Evolutionary conservation across 106 monocot species (phyloP), one percentile per base, ranked within the genome.

Genomic region (Allium cepa): DNA sequence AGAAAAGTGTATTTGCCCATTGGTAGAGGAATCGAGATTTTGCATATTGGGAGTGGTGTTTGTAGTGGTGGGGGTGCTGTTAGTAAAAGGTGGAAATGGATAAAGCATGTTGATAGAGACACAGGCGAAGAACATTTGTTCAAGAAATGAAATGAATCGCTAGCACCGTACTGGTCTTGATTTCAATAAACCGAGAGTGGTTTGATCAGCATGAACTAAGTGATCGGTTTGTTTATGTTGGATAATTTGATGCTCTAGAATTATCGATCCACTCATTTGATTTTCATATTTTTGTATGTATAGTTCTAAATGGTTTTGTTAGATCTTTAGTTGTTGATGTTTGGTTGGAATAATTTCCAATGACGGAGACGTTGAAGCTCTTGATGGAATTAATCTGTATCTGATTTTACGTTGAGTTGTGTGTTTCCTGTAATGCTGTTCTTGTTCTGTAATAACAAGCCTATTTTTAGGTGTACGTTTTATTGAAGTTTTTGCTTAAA

Each of bases 101-200:
- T 96, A 56, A 73, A 77, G 67, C 85, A 86, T 49, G 79, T 96
- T 7, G 83, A 91, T 61, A 45, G 68, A 12, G 17, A 55, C 8
- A 83, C 88, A 51, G 91, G 91, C 0, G 95, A 96, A 69, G 88
- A 85, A 71, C 86, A 91, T 50, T 50, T 91, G 0, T 96, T 91
- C 78, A 83, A 88, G 55, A 80, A 86, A 26, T 78, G 68, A 75
- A 59, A 26, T 11, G 13, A 53, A 53, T 22, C 22, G 22, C 22
- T 22, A 22, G 22, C 22, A 22, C 22, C 22, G 22, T 22, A 55
- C 11, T 55, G 53, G 53, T 55, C 11, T 11, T 55, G 11, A 14
- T 11, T 55, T 14, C 53, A 55, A 22, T 22, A 22, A 22, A 22
- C 22, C 22, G 22, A 22, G 22, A 22, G 22, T 22, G 22, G 22